Percentiles rank a stretch among this genome's conserved stretches.
Evolutionary conservation across 2,329 filamentous ascomycete genomes (phyloP).

Genomic region (Alternaria triticina): DNA sequence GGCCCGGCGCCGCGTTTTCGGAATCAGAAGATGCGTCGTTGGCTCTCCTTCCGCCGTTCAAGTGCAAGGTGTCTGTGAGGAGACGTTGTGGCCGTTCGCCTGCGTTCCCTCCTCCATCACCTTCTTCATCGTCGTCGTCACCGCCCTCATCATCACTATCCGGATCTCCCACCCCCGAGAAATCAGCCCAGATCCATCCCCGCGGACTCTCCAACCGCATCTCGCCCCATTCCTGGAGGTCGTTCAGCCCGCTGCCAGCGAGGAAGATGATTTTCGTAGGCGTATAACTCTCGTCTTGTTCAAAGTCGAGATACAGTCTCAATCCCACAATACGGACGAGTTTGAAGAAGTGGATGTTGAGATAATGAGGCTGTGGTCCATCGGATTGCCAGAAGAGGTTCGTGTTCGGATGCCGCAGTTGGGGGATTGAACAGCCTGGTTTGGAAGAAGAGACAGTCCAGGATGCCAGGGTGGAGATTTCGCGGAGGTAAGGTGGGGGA

Average conservation of each 20-base stretch:
- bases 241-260: constrained; percentile 89
- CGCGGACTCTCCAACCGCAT: constrained; percentile 79
- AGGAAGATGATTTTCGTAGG: constrained; percentile 90
- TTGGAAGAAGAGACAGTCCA: constrained; percentile 85
- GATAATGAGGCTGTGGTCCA: constrained; percentile 80
- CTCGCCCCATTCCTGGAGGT: constrained; percentile 84
- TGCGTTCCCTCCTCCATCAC: constrained; percentile 25
- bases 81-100: background rate
- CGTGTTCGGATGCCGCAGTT: constrained; percentile 75
- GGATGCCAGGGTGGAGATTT: constrained; percentile 82
- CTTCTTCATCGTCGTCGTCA: constrained; percentile 22
- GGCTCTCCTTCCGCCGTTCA: background rate
- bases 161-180: constrained; percentile 64
- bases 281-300: constrained; percentile 93
- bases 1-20: constrained; percentile 21
- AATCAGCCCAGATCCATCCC: constrained; percentile 89
- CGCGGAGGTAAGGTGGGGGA: constrained; percentile 66
- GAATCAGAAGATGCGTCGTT: constrained; percentile 20
- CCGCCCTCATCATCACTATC: constrained; percentile 29
- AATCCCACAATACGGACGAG: constrained; percentile 79
- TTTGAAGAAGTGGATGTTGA: constrained; percentile 87
- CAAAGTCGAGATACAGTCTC: constrained; percentile 88
- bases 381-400: constrained; percentile 85
- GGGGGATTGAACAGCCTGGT: constrained; percentile 78
- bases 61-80: background rate